Percentiles rank a stretch among this genome's conserved stretches.
Conservation (phyloP, 2,329 filamentous ascomycete genomes). For the Sphaerulina populicola region DNA sequence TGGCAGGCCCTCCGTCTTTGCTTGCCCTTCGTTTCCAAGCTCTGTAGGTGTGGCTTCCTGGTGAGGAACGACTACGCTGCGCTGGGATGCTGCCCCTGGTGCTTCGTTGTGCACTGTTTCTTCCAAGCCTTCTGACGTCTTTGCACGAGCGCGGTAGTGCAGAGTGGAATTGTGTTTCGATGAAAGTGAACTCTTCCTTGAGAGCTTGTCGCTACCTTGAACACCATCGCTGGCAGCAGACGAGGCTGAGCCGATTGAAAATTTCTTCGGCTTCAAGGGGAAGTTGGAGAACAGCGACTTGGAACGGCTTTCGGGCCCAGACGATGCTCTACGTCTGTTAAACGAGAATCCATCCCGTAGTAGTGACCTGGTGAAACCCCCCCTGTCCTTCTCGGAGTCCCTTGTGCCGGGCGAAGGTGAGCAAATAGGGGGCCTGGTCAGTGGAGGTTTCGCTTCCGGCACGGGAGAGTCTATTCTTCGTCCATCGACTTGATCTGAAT, state of each 20-base stretch:
- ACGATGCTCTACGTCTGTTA: slow-evolving; percentile 34
- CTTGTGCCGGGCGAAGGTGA: slow-evolving; percentile 39
- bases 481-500: background rate
- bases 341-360: slow-evolving; percentile 36
- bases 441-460: background rate
- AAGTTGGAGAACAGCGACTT: slow-evolving; percentile 27
- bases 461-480: slow-evolving; percentile 3
- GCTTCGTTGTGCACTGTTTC: background rate
- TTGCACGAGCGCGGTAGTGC: background rate
- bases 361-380: slow-evolving; percentile 23
- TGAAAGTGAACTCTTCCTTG: background rate
- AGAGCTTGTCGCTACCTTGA: background rate
- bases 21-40: slow-evolving; percentile 16
- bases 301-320: slow-evolving; percentile 31
- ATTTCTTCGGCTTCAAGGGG: slow-evolving; percentile 27
- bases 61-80: background rate
- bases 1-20: slow-evolving; percentile 20
- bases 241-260: slow-evolving; percentile 25
- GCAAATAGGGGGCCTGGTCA: background rate
- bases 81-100: background rate
- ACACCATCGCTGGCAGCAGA: slow-evolving; percentile 13
- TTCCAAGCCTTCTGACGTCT: background rate
- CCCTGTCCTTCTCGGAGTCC: slow-evolving; percentile 30
- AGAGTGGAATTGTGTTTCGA: slow-evolving; percentile 6
- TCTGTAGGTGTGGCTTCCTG: slow-evolving; percentile 8